These are phyloP conservation scores for Sanghuangporus sanghuang DNA, from an alignment of 1,284 basidiomycete species.

Conservation along the genomic window DNA sequence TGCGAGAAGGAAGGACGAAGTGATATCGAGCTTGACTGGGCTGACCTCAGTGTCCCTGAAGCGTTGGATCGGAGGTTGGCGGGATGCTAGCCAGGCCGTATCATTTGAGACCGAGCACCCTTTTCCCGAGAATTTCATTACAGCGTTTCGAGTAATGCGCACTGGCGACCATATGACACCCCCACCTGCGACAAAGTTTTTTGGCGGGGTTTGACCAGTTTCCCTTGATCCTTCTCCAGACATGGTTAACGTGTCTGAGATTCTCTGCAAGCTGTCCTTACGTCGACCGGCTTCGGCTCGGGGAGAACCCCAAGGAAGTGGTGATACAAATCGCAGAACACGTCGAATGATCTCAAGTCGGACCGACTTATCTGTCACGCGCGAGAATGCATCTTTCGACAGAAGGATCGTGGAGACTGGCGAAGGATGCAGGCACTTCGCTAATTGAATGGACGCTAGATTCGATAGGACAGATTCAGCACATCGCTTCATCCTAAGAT, in stretches of 20 bases:
- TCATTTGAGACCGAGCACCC: background rate
- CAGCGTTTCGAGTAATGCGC: constrained; percentile 18
- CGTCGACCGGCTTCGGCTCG: constrained; percentile 54
- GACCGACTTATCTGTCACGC: constrained; percentile 33
- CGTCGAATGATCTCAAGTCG: constrained; percentile 49
- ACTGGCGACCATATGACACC: constrained; percentile 62
- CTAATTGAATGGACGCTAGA: constrained; percentile 26
- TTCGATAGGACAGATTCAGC: constrained; percentile 28
- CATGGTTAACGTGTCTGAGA: constrained; percentile 41
- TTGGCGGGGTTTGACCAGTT: constrained; percentile 16
- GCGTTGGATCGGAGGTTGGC: constrained; percentile 20
- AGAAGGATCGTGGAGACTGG: constrained; percentile 50
- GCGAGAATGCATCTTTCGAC: constrained; percentile 29
- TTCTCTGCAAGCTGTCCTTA: constrained; percentile 36
- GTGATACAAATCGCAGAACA: constrained; percentile 63
- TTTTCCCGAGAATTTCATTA: constrained; percentile 6
- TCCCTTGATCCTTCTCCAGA: background rate
- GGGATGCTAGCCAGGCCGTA: constrained; percentile 21
- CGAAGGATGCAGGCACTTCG: constrained; percentile 33
- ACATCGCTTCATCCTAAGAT: constrained; percentile 19
- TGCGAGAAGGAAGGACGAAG: constrained; percentile 1
- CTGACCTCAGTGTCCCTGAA: background rate
- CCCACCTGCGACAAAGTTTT: constrained; percentile 44
- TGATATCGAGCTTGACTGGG: constrained; percentile 17
- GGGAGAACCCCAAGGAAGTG: constrained; percentile 66